Base-by-base conservation (phyloP, 2,329 filamentous ascomycete species). In the Fusarium mangiferae region DNA sequence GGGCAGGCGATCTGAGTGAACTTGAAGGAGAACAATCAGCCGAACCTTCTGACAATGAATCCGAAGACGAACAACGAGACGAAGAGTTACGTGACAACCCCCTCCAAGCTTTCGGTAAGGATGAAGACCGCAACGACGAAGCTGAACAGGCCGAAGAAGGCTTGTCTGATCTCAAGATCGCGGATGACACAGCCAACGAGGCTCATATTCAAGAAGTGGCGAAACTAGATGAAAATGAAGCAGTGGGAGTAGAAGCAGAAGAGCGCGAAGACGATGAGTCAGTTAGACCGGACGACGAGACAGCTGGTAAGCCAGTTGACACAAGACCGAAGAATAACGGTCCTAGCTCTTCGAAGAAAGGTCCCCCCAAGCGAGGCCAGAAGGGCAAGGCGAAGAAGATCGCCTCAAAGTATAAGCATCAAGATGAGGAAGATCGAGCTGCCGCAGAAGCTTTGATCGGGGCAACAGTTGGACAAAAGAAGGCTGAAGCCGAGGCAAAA, bases 371-470 rank as follows among this genome's bases (percentile, higher is more conserved):
- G 80, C 91, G 95, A 65, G 94, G 95, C 36, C 94, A 97, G 81
- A 91, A 90, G 66, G 89, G 88, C 68, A 98, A 97, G 81, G 91
- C 92, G 48, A 98, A 97, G 85, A 97, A 96, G 82, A 91, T 94
- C 5, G 94, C 94, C 7, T 86, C 90, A 66, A 98, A 98, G 81
- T 99, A 99, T 84, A 96, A 93, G 51, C 87, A 97, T 77, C 96
- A 98, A 86, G 96, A 98, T 77, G 95, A 98, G 62, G 96, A 98
- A 82, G 96, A 99, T 79, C 94, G 95, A 18, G 90, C 89, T 12
- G 89, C 95, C 0, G 94, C 95, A 38, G 93, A 98, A 82, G 88
- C 91, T 30, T 88, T 98, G n/a, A 90, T 98, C n/a, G 96, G 96
- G 44, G 92, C 94, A 5, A 85, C 88, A 67, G 88, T 88, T 0